Conservation (phyloP, 345 rosid species). For the Salix udensis region DNA sequence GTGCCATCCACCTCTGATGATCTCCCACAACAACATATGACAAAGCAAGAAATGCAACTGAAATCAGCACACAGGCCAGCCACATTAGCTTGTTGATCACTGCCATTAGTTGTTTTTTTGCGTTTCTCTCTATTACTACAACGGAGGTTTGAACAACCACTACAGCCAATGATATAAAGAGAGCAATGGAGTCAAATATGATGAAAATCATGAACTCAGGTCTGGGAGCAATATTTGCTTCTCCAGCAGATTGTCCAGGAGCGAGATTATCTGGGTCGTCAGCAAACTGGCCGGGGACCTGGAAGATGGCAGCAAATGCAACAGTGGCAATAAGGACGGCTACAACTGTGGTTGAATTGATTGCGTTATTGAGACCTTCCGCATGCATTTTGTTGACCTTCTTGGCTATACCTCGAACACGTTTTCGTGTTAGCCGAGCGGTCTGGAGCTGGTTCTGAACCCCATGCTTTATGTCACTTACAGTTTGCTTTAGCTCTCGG, state of each 20-base stretch:
- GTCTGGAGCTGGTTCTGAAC: conserved; percentile 79
- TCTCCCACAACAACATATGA: conserved; percentile 72
- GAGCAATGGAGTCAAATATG: conserved; percentile 75
- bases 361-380: conserved; percentile 91
- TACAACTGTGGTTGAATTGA: conserved; percentile 79
- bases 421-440: conserved; percentile 60
- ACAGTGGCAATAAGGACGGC: conserved; percentile 93
- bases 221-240: conserved; percentile 59
- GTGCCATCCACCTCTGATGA: conserved; percentile 53
- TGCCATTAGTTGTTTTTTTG: conserved; percentile 80
- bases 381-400: conserved; percentile 68
- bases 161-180: conserved; percentile 87
- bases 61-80: conserved; percentile 83
- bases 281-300: conserved; percentile 72
- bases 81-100: conserved; percentile 93
- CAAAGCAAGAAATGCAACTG: conserved; percentile 73
- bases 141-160: conserved; percentile 95
- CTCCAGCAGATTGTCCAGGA: conserved; percentile 39
- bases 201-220: conserved; percentile 62
- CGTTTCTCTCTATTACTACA: conserved; percentile 74
- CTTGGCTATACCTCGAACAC: conserved; percentile 75
- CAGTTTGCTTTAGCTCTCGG: conserved; percentile 72
- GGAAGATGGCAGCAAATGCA: conserved; percentile 90
- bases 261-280: conserved; percentile 41
- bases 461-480: conserved; percentile 82